Conservation (phyloP, 2,329 filamentous ascomycete genomes). For the Neocatenulostroma microsporum region DNA sequence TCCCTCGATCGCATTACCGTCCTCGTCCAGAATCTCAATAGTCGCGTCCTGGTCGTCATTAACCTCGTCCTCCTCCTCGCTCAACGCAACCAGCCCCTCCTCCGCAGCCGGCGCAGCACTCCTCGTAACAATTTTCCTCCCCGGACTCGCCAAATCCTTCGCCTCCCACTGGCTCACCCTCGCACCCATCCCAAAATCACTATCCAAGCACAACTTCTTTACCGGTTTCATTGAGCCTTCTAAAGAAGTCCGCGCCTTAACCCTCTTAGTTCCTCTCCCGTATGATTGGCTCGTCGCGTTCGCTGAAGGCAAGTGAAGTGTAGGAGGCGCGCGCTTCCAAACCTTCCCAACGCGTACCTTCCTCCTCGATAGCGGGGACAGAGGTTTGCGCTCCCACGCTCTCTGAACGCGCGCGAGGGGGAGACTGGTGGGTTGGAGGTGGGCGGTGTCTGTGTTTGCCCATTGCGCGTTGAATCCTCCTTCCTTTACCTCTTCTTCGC, state of each 20-base stretch:
- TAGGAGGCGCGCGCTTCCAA: slow-evolving; percentile 39
- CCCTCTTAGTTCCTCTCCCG: no score
- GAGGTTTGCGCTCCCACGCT: slow-evolving; percentile 43
- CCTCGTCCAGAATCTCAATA: slow-evolving; percentile 23
- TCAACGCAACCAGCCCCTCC: neutral
- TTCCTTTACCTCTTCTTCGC: no score
- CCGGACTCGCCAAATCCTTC: slow-evolving; percentile 19
- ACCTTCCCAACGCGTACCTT: slow-evolving; percentile 32
- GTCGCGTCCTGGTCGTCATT: slow-evolving; percentile 16
- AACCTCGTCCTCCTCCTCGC: slow-evolving; percentile 16
- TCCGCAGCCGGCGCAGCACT: no score
- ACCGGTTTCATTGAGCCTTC: slow-evolving; percentile 35
- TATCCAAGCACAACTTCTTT: slow-evolving; percentile 36
- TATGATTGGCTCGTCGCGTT: no score
- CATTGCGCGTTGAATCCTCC: slow-evolving; percentile 35
- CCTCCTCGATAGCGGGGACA: slow-evolving; percentile 35
- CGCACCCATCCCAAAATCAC: slow-evolving; percentile 13
- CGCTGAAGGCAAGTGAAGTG: no score
- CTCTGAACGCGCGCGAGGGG: slow-evolving; percentile 37
- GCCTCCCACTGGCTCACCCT: slow-evolving; percentile 22
- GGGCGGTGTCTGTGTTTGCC: slow-evolving; percentile 33
- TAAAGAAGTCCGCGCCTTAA: slow-evolving; percentile 2
- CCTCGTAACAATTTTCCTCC: slow-evolving; percentile 25
- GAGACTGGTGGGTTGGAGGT: slow-evolving; percentile 35
- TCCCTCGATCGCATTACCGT: slow-evolving; percentile 15